These are phyloP conservation scores for Chrysanthemum makinoi DNA, from an alignment of 129 eudicot genomes.

Conservation along the genomic window DNA sequence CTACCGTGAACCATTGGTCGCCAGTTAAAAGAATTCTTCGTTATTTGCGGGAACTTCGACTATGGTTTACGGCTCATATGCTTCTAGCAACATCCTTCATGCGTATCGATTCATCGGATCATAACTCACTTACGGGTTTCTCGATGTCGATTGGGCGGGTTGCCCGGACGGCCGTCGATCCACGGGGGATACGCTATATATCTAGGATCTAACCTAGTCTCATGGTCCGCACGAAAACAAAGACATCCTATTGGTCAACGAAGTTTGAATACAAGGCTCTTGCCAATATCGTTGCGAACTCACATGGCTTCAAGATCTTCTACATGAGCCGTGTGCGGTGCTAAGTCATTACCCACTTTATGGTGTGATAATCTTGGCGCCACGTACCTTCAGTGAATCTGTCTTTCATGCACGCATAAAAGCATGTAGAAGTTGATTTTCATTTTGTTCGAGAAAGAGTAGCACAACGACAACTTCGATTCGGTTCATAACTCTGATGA, in stretches of 20 bases:
- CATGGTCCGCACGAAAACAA: neutral
- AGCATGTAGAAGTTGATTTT: neutral
- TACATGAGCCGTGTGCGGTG: neutral
- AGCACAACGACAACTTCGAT: neutral
- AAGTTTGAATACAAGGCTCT: neutral
- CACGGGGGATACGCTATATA: too few species aligned
- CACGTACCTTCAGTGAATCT: neutral
- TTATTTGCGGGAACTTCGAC: neutral
- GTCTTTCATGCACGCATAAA: neutral
- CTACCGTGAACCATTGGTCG: neutral
- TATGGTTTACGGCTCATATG: neutral
- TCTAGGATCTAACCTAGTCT: too few species aligned
- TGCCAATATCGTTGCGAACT: neutral
- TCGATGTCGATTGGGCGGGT: neutral
- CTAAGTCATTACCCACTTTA: neutral
- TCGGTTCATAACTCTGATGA: neutral
- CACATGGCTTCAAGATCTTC: neutral
- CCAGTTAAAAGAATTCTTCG: neutral
- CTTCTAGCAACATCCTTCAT: neutral
- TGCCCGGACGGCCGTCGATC: too few species aligned
- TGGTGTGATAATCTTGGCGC: conserved; percentile 3
- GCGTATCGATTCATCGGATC: neutral
- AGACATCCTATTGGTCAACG: neutral
- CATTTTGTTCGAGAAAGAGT: neutral
- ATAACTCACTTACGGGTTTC: neutral